A percentile compares a stretch with the other conserved stretches of the same genome.
phyloP scores from a whole-genome alignment of 495 filamentous ascomycete species.

The Diplogelasinospora grovesii region DNA sequence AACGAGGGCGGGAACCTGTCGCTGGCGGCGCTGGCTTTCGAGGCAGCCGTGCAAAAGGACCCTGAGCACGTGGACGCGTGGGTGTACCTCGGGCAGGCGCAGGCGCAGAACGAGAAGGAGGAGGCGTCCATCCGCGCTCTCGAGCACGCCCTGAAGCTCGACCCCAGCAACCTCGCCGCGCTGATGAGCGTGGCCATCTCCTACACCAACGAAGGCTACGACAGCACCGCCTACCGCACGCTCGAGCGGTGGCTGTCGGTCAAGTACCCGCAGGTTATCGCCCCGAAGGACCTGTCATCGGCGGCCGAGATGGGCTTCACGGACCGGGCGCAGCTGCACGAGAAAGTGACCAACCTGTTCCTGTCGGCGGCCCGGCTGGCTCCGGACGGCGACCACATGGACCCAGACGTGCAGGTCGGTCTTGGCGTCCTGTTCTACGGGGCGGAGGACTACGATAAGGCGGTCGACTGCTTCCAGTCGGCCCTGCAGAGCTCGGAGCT shows the following conservation, averaged over 20 bases:
- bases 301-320: constrained; percentile 80
- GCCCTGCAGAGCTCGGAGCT: constrained; percentile 77
- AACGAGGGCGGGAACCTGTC: constrained; percentile 88
- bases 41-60: constrained; percentile 88
- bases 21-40: constrained; percentile 91
- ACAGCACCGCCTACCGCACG: constrained; percentile 91
- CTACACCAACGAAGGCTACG: constrained; percentile 99
- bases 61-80: constrained; percentile 84
- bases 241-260: constrained; percentile 92
- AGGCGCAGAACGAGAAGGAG: constrained; percentile 98
- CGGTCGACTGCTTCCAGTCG: constrained; percentile 94
- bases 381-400: constrained; percentile 80
- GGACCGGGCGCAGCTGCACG: constrained; percentile 82
- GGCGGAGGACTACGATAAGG: constrained; percentile 94
- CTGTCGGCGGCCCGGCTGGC: constrained; percentile 87
- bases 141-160: constrained; percentile 82
- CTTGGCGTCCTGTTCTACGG: constrained; percentile 98
- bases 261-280: constrained; percentile 80
- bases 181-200: constrained; percentile 93
- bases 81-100: constrained; percentile 81
- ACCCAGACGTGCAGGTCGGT: constrained; percentile 96
- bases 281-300: constrained; percentile 57
- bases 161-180: constrained; percentile 77
- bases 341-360: constrained; percentile 83
- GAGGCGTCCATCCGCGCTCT: constrained; percentile 95